Base-by-base conservation (phyloP, 2,329 filamentous ascomycete species). In the Achaetomium macrosporum region DNA sequence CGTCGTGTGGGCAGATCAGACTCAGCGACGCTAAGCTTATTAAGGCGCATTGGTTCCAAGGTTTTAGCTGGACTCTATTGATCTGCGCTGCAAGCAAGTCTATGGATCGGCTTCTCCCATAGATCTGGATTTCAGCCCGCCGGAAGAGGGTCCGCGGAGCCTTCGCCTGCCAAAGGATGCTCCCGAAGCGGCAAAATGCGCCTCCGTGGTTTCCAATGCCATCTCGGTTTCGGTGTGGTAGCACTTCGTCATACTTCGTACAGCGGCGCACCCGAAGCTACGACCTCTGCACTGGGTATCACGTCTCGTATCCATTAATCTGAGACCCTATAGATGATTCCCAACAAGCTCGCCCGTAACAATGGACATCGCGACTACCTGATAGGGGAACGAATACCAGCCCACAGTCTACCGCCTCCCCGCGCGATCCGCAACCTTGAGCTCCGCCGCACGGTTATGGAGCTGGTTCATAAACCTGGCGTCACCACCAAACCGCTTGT, bases 381-480 rank as follows among this genome's bases (percentile, higher is more conserved):
- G 11, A 2, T 19, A 17, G 15, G 16, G 29, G 2, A 10, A 8
- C 11, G 3, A 25, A 17, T 12, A 7, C 9, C 42, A 39, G 7
- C 16, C n/a, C 12, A 17, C 25, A 4, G 6, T 11, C 42, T 54
- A 59, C 40, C 57, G 44, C n/a, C 51, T 41, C 29, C 49, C 57
- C 58, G 81, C 74, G 5, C 78, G 71, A 59, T 79, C 76, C 0
- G 71, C 76, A 41, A 83, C 65, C 20, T 74, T 73, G 65, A 79
- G 68, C 50, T 76, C 72, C 12, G 73, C 74, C 42, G 74, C 78
- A 61, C 83, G 76, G 52, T 78, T 78, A 62, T 87, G 81, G 51
- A 89, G 68, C 0, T 76, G 76, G 54, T 81, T 81, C 47, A 83
- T 76, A 60, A 90, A 89, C 19, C 82, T 76, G 5, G 80, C 78